phyloP scores from a whole-genome alignment of 2,329 filamentous ascomycete species.

The Cadophora luteo-olivacea region DNA sequence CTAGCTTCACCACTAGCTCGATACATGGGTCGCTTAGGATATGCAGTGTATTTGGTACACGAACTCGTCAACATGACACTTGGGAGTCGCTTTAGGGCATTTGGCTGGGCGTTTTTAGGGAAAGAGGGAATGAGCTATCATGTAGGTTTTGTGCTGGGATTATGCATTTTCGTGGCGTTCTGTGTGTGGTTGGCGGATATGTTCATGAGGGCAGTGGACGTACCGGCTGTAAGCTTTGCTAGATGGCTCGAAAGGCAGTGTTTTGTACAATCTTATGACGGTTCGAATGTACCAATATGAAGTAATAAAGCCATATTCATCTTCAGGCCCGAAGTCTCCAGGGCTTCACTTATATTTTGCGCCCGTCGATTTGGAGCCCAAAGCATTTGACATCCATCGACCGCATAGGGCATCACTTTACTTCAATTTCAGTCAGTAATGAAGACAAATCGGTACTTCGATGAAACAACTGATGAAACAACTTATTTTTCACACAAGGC shows the following conservation, averaged over 20 bases:
- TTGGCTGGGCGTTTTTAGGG: neutral
- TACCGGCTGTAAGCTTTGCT: neutral
- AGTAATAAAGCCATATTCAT: neutral
- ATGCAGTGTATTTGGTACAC: neutral
- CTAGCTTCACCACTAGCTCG: neutral
- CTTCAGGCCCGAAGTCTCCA: too few species aligned
- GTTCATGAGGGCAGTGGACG: neutral
- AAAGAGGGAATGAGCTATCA: neutral
- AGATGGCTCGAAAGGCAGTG: neutral
- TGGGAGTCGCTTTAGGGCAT: neutral
- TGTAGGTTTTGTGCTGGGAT: neutral
- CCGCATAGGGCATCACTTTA: too few species aligned
- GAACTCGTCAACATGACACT: neutral
- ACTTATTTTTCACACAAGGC: too few species aligned
- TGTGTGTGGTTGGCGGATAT: neutral
- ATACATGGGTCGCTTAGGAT: neutral
- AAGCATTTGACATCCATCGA: too few species aligned
- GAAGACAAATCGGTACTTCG: too few species aligned
- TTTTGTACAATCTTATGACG: neutral
- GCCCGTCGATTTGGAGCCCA: too few species aligned
- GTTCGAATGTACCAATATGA: neutral
- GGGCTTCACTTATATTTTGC: too few species aligned
- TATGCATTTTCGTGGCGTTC: neutral
- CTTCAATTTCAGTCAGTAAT: too few species aligned
- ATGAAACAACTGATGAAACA: too few species aligned